Conservation (phyloP, 306 rosid genomes). For the Inga leiocalycina region DNA sequence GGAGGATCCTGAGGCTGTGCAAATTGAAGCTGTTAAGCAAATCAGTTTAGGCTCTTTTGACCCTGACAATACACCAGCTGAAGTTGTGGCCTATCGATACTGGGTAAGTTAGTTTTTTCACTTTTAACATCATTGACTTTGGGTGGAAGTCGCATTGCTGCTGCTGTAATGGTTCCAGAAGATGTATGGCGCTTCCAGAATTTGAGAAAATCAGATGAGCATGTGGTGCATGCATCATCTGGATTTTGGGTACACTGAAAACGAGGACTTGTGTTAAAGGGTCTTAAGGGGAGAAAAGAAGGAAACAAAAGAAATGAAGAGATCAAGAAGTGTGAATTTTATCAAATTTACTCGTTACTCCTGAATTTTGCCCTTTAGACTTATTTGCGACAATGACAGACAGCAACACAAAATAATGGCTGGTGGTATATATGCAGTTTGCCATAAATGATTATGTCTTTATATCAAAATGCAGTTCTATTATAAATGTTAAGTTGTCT, state of each 20-base stretch:
- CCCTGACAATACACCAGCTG: slow-evolving; percentile 81
- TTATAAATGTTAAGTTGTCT: not conserved
- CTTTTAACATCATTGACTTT: slow-evolving; percentile 32
- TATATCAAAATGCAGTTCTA: not conserved
- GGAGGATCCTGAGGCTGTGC: slow-evolving; percentile 99
- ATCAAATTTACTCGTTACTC: not conserved
- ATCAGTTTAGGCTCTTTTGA: slow-evolving; percentile 94
- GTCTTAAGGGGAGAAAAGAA: not conserved
- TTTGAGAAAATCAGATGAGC: slow-evolving; percentile 26
- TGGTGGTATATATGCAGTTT: slow-evolving; percentile 21
- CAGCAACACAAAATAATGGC: slow-evolving; percentile 29
- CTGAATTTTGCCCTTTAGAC: slow-evolving; percentile 23
- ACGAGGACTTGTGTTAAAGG: slow-evolving; percentile 20
- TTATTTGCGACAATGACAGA: slow-evolving; percentile 28
- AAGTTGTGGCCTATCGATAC: slow-evolving; percentile 86
- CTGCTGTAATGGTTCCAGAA: slow-evolving; percentile 22
- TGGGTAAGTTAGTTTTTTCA: slow-evolving; percentile 75
- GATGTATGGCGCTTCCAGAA: slow-evolving; percentile 29
- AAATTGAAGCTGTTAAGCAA: slow-evolving; percentile 97
- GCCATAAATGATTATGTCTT: not conserved
- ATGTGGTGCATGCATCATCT: slow-evolving; percentile 21
- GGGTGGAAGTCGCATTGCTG: slow-evolving; percentile 36
- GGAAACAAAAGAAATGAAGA: not conserved
- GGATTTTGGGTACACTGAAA: not conserved
- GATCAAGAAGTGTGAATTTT: slow-evolving; percentile 29